Conservation (phyloP, 2,329 filamentous ascomycete species). For the Exophiala dermatitidis region DNA sequence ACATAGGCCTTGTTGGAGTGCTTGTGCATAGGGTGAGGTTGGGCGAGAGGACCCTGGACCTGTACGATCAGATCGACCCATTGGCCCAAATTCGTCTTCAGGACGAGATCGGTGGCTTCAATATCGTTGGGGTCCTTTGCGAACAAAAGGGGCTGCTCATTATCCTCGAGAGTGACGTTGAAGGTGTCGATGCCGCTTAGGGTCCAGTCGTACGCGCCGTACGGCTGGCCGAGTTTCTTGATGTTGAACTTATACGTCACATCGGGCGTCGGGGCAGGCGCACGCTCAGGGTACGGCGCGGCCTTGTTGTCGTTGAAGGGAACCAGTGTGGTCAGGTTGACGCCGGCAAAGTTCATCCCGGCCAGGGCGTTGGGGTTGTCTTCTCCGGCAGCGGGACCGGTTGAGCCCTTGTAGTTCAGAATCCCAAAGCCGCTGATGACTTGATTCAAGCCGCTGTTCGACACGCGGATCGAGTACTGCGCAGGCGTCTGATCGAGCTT, state of each 20-base stretch:
- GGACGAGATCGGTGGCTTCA: slow-evolving; percentile 42
- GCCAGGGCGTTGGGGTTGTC: slow-evolving; percentile 31
- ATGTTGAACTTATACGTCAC: slow-evolving; percentile 39
- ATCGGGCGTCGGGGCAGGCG: slow-evolving; percentile 40
- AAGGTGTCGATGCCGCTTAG: slow-evolving; percentile 41
- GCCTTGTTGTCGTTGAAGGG: slow-evolving; percentile 42
- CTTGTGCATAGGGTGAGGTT: slow-evolving; percentile 58
- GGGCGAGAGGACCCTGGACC: slow-evolving; percentile 41
- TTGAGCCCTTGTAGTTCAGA: slow-evolving; percentile 37
- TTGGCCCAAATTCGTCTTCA: slow-evolving; percentile 42
- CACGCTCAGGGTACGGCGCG: slow-evolving; percentile 44
- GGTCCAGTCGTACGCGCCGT: slow-evolving; percentile 48
- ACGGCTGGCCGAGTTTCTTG: slow-evolving; percentile 27
- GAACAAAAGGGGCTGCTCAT: slow-evolving; percentile 38
- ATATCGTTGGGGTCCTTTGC: slow-evolving; percentile 37
- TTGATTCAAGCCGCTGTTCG: slow-evolving; percentile 46
- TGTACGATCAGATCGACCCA: slow-evolving; percentile 53
- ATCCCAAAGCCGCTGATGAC: slow-evolving; percentile 49
- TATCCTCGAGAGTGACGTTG: slow-evolving; percentile 35
- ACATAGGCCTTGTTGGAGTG: slow-evolving; percentile 55
- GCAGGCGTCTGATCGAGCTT: slow-evolving; percentile 34
- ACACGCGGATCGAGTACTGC: slow-evolving; percentile 44
- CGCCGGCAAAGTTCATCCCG: slow-evolving; percentile 48
- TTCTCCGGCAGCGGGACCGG: slow-evolving; percentile 20
- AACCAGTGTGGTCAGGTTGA: slow-evolving; percentile 34